Conservation (phyloP, 176 grass and related monocot species). For the Carex scoparia region DNA sequence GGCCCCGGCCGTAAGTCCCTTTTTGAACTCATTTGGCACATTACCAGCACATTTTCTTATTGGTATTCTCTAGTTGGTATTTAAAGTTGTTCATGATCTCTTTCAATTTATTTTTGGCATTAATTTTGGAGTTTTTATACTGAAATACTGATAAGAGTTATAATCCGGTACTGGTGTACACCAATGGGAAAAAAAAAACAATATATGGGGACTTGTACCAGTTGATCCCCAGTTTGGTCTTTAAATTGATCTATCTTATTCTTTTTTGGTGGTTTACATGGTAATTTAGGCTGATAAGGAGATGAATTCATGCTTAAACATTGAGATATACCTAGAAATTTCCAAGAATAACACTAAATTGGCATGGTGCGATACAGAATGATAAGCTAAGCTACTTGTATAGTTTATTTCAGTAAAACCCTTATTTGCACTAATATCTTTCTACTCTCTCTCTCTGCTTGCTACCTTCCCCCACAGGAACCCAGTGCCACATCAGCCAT, state of each 20-base stretch:
- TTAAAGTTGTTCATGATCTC: neutral
- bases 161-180: neutral
- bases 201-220: neutral
- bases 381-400: neutral
- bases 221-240: neutral
- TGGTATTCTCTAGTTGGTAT: neutral
- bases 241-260: neutral
- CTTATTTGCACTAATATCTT: neutral
- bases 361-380: neutral
- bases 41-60: neutral
- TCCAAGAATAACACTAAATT: neutral
- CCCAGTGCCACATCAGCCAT: slow-evolving; percentile 55
- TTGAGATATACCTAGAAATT: neutral
- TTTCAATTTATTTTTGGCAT: neutral
- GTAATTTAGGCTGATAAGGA: neutral
- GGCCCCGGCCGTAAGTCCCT: slow-evolving; percentile 78
- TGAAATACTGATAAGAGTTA: neutral
- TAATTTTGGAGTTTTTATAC: neutral
- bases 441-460: neutral
- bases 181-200: neutral
- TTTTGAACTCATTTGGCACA: neutral
- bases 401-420: neutral
- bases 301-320: neutral
- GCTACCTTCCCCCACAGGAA: slow-evolving; percentile 22
- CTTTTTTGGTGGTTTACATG: neutral